Base-by-base conservation (phyloP, 768 basidiomycete species). In the Tulasnella calospora region DNA sequence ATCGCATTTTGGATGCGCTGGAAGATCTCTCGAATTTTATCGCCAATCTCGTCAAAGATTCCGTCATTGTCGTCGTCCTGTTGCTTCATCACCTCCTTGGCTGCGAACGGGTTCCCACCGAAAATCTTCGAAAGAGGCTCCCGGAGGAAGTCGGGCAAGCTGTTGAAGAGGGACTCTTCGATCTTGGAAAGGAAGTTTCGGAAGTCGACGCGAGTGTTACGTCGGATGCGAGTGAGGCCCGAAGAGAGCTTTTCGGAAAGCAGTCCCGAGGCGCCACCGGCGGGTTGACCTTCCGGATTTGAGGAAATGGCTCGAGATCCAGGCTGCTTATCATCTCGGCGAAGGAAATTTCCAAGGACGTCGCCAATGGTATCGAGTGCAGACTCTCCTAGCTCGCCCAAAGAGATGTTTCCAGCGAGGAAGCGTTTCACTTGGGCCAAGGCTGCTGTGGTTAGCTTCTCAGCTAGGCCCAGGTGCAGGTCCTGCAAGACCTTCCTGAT, bases 171-270 rank as follows among this genome's bases (percentile, higher is more conserved):
- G 21, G 47, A 3, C 17, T 76, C 75, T 30, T 76, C 75, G 75
- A 76, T 76, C 75, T 76, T 76, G 46, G 47, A 51, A 21, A 76
- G 75, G 51, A 76, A 57, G 75, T 35, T 41, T 61, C 75, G 47
- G 55, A 76, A 76, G 47, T 76, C 75, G 75, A 57, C 75, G 8
- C 75, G 75, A 3, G 75, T 40, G 75, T 55, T 61, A 36, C 75
- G 35, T 27, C 75, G 75, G 55, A 76, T 61, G 51, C 17, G 47
- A n/a, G 75, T 76, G 9, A 76, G 57, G 7, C 75, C 75, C 9
- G 47, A 23, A 17, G 75, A 76, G 2, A 76, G 75, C 57, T 76
- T 76, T 21, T 76, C 57, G 51, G 75, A 76, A 12, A 76, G 57
- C 27, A 76, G 46, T 27, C 33, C 75, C 6, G 75, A 12, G 17